These are phyloP conservation scores for Fusarium paranaense DNA, from an alignment of 2,329 filamentous ascomycete genomes.

Conservation along the genomic window DNA sequence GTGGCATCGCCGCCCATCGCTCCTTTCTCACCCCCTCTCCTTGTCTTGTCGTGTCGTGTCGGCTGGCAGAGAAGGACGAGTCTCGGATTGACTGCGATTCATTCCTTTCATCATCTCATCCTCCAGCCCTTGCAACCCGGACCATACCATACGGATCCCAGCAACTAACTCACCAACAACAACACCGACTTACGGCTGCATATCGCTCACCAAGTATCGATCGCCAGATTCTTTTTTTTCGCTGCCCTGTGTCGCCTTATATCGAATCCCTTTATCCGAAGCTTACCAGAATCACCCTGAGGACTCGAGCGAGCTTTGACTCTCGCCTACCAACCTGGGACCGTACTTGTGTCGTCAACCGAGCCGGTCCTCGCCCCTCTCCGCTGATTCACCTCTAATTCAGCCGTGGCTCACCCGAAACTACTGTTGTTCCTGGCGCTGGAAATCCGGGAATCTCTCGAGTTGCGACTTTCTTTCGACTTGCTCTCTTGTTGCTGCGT, in stretches of 20 bases:
- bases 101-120: constrained; percentile 32
- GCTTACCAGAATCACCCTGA: neutral
- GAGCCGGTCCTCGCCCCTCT: neutral
- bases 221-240: constrained; percentile 17
- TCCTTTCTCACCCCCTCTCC: constrained; percentile 24
- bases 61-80: constrained; percentile 16
- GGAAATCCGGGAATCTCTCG: neutral
- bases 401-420: neutral
- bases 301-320: neutral
- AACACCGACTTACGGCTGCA: constrained; percentile 38
- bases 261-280: neutral
- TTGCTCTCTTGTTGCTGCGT: neutral
- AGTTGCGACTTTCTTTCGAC: neutral
- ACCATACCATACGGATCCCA: constrained; percentile 21
- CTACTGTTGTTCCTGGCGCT: neutral
- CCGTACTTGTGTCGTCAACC: neutral
- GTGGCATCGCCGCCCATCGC: constrained; percentile 15
- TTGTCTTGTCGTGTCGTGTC: constrained; percentile 5
- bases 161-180: constrained; percentile 18
- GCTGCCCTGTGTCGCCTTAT: neutral
- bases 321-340: neutral
- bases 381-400: constrained; percentile 1
- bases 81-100: constrained; percentile 26
- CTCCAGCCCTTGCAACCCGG: constrained; percentile 23
- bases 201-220: constrained; percentile 42